Evolutionary conservation across 176 grass and related monocot species (phyloP).

Genomic region (Rhynchospora breviuscula): DNA sequence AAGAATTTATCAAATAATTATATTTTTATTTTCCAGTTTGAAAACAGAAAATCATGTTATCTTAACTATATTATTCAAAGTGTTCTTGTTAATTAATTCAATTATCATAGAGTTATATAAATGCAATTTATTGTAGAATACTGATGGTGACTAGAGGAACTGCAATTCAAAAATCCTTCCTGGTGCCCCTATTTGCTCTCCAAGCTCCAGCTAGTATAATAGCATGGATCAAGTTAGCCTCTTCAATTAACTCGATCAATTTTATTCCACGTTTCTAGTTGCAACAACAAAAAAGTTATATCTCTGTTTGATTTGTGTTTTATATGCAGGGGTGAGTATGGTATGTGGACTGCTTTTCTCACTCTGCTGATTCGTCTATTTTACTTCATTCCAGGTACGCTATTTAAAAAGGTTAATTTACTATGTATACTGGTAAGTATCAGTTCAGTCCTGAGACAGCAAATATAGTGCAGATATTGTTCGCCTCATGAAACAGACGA

Average conservation of each 20-base stretch:
- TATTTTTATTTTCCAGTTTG: neutral
- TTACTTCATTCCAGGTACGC: slow-evolving; percentile 77
- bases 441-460: neutral
- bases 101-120: neutral
- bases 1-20: neutral
- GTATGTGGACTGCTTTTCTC: slow-evolving; percentile 85
- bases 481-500: neutral
- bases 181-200: slow-evolving; percentile 79
- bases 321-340: slow-evolving; percentile 76
- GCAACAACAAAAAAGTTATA: slow-evolving; percentile 2
- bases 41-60: neutral
- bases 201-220: slow-evolving; percentile 68
- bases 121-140: slow-evolving; percentile 49
- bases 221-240: slow-evolving; percentile 93
- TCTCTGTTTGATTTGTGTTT: slow-evolving; percentile 18
- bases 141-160: slow-evolving; percentile 83
- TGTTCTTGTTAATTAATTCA: neutral
- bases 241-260: slow-evolving; percentile 2
- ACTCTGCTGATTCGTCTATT: slow-evolving; percentile 75
- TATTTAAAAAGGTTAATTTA: neutral
- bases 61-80: neutral
- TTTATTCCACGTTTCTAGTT: neutral
- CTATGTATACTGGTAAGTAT: neutral
- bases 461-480: neutral
- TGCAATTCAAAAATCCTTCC: slow-evolving; percentile 81